These are phyloP conservation scores for Hypholoma fasciculare DNA, from an alignment of 768 basidiomycete species.

Conservation along the genomic window DNA sequence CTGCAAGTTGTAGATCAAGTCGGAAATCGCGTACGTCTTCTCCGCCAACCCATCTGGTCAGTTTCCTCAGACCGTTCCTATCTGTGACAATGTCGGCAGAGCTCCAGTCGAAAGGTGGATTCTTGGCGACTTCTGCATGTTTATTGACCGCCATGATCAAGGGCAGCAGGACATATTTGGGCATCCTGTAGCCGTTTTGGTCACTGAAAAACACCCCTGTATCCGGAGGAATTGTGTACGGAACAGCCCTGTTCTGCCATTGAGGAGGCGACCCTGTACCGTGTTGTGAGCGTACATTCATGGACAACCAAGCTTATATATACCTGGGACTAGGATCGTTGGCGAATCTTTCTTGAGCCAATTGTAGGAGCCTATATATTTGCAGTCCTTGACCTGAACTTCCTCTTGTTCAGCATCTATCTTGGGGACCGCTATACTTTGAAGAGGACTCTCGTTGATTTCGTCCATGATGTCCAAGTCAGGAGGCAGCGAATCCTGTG, in stretches of 20 bases:
- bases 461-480: conserved; percentile 39
- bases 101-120: conserved; percentile 39
- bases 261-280: conserved; percentile 55
- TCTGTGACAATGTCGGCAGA: conserved; percentile 57
- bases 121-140: conserved; percentile 29
- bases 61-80: conserved; percentile 64
- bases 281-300: not conserved
- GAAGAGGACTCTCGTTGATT: conserved; percentile 24
- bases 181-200: conserved; percentile 55
- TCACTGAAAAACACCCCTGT: conserved; percentile 49
- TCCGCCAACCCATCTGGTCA: conserved; percentile 55
- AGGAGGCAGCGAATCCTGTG: conserved; percentile 24
- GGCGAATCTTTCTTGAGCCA: conserved; percentile 45
- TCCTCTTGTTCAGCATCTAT: conserved; percentile 22
- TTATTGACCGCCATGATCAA: conserved; percentile 60
- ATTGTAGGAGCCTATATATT: conserved; percentile 55
- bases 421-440: conserved; percentile 25
- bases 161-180: conserved; percentile 43
- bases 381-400: conserved; percentile 21
- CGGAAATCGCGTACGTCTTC: conserved; percentile 51
- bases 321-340: conserved; percentile 55
- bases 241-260: conserved; percentile 50
- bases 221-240: conserved; percentile 58
- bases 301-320: not conserved
- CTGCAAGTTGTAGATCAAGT: conserved; percentile 68